These are phyloP conservation scores for Ophiostoma ulmi DNA, from an alignment of 2,329 filamentous ascomycete genomes.

Conservation along the genomic window DNA sequence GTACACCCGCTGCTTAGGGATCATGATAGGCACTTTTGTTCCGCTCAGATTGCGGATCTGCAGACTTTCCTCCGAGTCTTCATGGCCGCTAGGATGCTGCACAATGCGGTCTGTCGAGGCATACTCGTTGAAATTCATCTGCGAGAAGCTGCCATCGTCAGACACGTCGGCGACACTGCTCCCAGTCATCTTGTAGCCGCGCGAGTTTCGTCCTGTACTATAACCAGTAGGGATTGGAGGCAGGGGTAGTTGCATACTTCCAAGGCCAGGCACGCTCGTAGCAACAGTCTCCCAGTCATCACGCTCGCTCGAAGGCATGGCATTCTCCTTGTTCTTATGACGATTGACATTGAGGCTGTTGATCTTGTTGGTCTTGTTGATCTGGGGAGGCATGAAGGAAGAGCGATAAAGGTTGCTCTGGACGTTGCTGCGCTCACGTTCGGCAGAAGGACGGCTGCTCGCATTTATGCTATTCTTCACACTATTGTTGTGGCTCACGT, in stretches of 20 bases:
- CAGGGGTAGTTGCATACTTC: conserved; percentile 27
- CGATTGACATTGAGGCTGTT: background rate
- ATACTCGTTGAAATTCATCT: conserved; percentile 27
- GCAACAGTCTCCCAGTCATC: conserved; percentile 41
- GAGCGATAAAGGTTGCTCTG: background rate
- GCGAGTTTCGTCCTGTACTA: background rate
- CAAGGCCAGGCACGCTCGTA: conserved; percentile 33
- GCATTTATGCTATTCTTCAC: conserved; percentile 18
- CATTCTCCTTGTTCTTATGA: conserved; percentile 14
- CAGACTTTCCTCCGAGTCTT: conserved; percentile 24
- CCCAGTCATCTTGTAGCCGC: conserved; percentile 29
- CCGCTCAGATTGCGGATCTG: conserved; percentile 27
- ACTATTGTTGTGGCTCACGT: conserved; percentile 7
- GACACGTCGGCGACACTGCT: conserved; percentile 46
- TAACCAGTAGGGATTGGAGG: background rate
- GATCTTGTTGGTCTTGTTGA: background rate
- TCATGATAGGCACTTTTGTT: conserved; percentile 31
- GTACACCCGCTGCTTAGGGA: conserved; percentile 32
- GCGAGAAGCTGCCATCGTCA: conserved; percentile 31
- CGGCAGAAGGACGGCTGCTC: background rate
- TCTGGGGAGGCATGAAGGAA: background rate
- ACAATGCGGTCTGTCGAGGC: conserved; percentile 32
- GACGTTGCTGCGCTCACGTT: background rate
- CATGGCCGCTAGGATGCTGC: conserved; percentile 27
- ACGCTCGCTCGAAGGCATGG: conserved; percentile 30